Conservation (phyloP, 352 stramenopile genomes). For the Thalassiosira pacifica region DNA sequence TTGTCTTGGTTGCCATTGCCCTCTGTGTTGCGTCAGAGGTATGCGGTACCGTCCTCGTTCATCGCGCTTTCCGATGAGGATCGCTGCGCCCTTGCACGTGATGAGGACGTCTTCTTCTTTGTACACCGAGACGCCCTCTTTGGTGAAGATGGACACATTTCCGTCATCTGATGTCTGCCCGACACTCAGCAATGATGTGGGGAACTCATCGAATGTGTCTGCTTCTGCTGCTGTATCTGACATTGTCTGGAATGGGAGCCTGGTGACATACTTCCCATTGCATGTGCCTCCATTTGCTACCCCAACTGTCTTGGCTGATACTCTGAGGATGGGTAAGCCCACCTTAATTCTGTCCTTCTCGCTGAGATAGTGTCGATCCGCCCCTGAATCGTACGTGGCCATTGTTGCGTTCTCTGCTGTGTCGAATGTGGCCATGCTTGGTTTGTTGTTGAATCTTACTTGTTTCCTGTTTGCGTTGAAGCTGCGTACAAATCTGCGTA, state of each 20-base stretch:
- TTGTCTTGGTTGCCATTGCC: background rate
- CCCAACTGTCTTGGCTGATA: slow-evolving; percentile 12
- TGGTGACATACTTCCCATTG: slow-evolving; percentile 11
- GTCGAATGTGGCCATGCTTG: background rate
- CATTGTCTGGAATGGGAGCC: background rate
- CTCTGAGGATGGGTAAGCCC: background rate
- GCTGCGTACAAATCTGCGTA: background rate
- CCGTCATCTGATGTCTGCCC: slow-evolving; percentile 2
- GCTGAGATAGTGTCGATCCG: slow-evolving; percentile 13
- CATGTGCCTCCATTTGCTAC: slow-evolving; percentile 13
- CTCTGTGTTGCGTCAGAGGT: background rate
- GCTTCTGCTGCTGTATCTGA: background rate
- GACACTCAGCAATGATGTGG: slow-evolving; percentile 9
- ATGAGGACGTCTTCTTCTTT: slow-evolving; percentile 15
- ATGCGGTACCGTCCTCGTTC: slow-evolving; percentile 5
- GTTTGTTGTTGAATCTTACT: background rate
- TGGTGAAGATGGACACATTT: slow-evolving; percentile 12
- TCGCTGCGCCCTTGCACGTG: slow-evolving; percentile 1
- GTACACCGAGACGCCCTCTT: slow-evolving; percentile 4
- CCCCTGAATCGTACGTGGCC: slow-evolving; percentile 46
- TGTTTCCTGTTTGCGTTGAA: background rate
- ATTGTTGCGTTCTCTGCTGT: background rate
- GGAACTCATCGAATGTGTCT: background rate
- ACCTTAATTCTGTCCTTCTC: background rate
- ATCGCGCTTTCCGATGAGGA: slow-evolving; percentile 11